Conservation (phyloP, 2,329 filamentous ascomycete genomes). For the Corinectria fuckeliana region DNA sequence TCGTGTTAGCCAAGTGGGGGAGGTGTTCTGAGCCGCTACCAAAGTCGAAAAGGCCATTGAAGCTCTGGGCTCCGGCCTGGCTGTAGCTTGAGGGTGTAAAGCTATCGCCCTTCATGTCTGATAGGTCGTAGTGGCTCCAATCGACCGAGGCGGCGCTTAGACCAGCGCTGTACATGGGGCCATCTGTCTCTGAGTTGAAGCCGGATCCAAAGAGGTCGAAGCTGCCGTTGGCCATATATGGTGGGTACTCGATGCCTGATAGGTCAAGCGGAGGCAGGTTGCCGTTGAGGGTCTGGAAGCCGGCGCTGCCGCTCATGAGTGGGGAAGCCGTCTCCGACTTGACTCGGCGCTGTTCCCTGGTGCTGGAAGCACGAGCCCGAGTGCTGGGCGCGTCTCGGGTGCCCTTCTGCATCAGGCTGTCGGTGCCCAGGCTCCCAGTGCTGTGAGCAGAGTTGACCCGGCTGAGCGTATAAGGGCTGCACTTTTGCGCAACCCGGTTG, state of each 20-base stretch:
- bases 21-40: conserved; percentile 60
- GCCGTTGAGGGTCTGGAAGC: conserved; percentile 59
- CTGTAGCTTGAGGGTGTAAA: conserved; percentile 63
- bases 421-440: conserved; percentile 54
- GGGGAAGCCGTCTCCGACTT: conserved; percentile 70
- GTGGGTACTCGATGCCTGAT: conserved; percentile 59
- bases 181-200: conserved; percentile 58
- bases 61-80: conserved; percentile 58
- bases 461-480: conserved; percentile 66
- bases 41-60: conserved; percentile 59
- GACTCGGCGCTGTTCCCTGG: conserved; percentile 58
- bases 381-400: conserved; percentile 44
- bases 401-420: conserved; percentile 49
- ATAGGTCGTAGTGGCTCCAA: conserved; percentile 55
- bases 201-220: conserved; percentile 61
- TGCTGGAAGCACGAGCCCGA: conserved; percentile 46
- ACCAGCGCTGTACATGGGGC: conserved; percentile 67
- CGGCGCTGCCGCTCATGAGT: conserved; percentile 55
- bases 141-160: conserved; percentile 60
- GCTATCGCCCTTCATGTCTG: conserved; percentile 52
- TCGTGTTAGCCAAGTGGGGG: conserved; percentile 60
- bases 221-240: conserved; percentile 53
- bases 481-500: conserved; percentile 66
- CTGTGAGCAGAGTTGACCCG: conserved; percentile 65
- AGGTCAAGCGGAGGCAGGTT: conserved; percentile 65